A percentile compares a stretch with the other conserved stretches of the same genome.
Conservation (phyloP, 169 alveolate genomes). For the Fabrea salina region DNA sequence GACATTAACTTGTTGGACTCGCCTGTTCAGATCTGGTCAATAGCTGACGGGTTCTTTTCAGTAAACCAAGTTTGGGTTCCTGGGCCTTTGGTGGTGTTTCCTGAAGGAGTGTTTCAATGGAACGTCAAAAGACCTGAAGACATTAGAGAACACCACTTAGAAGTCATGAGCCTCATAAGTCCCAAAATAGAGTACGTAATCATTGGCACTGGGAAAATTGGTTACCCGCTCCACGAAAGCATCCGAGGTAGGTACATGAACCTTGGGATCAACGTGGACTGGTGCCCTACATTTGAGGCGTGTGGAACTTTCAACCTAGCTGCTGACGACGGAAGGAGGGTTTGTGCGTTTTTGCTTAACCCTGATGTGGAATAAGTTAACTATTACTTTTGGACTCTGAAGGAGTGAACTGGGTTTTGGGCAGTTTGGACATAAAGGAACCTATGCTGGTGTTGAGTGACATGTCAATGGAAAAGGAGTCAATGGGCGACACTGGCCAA, state of each 20-base stretch:
- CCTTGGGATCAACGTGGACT: constrained; percentile 9
- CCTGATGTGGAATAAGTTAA: no score
- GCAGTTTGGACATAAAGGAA: background rate
- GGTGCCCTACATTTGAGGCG: constrained; percentile 24
- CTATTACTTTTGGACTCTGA: no score
- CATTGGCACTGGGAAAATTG: constrained; percentile 17
- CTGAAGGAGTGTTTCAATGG: constrained; percentile 17
- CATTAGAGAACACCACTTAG: constrained; percentile 10
- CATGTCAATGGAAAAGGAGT: background rate
- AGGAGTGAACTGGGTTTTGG: constrained; percentile 18
- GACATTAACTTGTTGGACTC: background rate
- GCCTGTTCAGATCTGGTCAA: background rate
- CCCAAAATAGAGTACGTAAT: constrained; percentile 5
- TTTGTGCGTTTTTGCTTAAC: background rate
- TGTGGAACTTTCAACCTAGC: constrained; percentile 16
- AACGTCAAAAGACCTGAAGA: background rate
- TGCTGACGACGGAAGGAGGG: constrained; percentile 30
- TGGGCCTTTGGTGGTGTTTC: constrained; percentile 5
- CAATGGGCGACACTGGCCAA: constrained; percentile 23
- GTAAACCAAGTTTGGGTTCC: constrained; percentile 11
- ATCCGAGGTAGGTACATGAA: background rate
- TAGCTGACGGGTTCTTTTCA: constrained; percentile 9
- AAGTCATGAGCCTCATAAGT: background rate
- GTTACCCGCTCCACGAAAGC: background rate
- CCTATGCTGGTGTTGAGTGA: background rate